Conservation (phyloP, 306 rosid genomes). For the Carpinus fangiana region DNA sequence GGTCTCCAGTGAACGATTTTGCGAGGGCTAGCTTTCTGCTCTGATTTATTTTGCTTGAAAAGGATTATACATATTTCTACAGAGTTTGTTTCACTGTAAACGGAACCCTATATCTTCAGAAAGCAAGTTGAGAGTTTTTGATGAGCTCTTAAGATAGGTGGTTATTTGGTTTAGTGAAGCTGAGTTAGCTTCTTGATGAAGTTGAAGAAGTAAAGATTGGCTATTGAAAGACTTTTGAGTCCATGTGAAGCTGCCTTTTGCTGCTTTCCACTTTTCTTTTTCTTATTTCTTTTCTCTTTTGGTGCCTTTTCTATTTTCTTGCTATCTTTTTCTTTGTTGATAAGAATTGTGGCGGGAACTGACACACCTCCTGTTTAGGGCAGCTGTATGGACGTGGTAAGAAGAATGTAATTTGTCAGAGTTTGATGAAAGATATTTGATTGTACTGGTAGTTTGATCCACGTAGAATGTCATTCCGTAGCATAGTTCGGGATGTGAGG, state of each 20-base stretch:
- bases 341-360: constrained; percentile 16
- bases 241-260: constrained; percentile 22
- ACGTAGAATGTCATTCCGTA: constrained; percentile 79
- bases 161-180: constrained; percentile 4
- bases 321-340: background rate
- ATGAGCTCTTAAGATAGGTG: background rate
- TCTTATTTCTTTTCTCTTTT: constrained; percentile 1
- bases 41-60: background rate
- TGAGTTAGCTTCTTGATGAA: background rate
- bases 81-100: background rate
- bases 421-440: constrained; percentile 24
- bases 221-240: constrained; percentile 16
- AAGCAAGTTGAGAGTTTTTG: constrained; percentile 7
- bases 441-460: constrained; percentile 22
- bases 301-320: background rate
- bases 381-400: constrained; percentile 39
- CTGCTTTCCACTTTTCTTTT: background rate
- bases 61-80: background rate
- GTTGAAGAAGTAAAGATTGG: constrained; percentile 8
- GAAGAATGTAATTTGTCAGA: constrained; percentile 29
- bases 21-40: background rate
- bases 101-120: background rate
- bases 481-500: constrained; percentile 87
- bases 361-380: constrained; percentile 20
- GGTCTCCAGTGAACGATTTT: background rate